Evolutionary conservation across 2,329 filamentous ascomycete genomes (phyloP).

Genomic region (Talaromyces verruculosus): DNA sequence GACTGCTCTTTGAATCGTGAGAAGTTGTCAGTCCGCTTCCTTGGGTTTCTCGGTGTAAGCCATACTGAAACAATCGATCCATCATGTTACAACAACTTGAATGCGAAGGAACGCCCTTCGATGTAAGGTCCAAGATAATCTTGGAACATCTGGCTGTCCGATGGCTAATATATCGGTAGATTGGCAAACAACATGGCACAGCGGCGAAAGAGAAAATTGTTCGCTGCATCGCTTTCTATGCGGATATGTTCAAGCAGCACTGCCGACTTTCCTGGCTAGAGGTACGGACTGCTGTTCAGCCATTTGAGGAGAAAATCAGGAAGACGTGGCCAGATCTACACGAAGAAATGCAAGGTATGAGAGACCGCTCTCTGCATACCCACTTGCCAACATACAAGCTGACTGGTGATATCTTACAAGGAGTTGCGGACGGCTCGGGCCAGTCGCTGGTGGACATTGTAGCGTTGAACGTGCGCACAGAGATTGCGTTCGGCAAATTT

Average conservation of each 20-base stretch:
- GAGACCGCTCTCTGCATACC: background rate
- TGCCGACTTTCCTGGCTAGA: background rate
- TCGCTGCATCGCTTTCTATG: constrained; percentile 13
- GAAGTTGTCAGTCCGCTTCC: background rate
- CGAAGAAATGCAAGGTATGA: constrained; percentile 27
- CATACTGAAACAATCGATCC: background rate
- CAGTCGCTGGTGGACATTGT: constrained; percentile 49
- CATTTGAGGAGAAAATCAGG: constrained; percentile 44
- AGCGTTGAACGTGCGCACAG: constrained; percentile 56
- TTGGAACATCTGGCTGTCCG: background rate
- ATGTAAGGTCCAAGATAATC: background rate
- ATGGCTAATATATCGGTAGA: background rate
- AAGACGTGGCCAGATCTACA: constrained; percentile 32
- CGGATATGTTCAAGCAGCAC: background rate
- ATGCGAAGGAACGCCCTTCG: background rate
- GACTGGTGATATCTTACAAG: constrained; percentile 23
- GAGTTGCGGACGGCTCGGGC: constrained; percentile 50
- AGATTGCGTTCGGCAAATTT: constrained; percentile 56
- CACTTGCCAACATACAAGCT: background rate
- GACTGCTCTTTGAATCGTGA: background rate
- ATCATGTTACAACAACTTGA: constrained; percentile 4
- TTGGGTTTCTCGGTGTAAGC: background rate
- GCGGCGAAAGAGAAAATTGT: constrained; percentile 12
- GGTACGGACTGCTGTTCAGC: background rate
- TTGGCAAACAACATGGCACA: constrained; percentile 13